These are phyloP conservation scores for Sarcodon aspratus DNA, from an alignment of 768 basidiomycete genomes.

Conservation along the genomic window DNA sequence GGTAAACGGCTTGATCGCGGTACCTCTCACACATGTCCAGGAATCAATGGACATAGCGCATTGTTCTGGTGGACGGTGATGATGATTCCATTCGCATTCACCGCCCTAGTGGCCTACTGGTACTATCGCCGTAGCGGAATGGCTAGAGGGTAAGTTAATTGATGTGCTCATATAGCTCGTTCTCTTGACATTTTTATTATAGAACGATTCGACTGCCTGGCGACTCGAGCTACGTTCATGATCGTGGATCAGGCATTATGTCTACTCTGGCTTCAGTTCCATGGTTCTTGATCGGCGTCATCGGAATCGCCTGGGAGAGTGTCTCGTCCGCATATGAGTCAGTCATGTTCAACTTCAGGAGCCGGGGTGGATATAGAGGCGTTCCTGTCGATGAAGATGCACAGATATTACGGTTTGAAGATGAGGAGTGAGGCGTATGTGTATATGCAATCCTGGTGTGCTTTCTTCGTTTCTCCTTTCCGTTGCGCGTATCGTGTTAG, in stretches of 20 bases:
- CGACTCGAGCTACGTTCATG: slow-evolving; percentile 25
- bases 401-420: slow-evolving; percentile 76
- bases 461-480: not conserved
- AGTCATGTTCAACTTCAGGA: slow-evolving; percentile 24
- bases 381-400: slow-evolving; percentile 83
- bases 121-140: slow-evolving; percentile 70
- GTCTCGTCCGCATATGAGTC: slow-evolving; percentile 36
- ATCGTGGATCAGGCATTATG: slow-evolving; percentile 35
- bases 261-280: slow-evolving; percentile 81
- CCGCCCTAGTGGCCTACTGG: slow-evolving; percentile 68
- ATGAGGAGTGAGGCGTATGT: slow-evolving; percentile 37
- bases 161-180: not conserved
- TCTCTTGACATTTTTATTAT: slow-evolving; percentile 3
- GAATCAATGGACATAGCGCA: slow-evolving; percentile 56
- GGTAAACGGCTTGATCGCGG: slow-evolving; percentile 77
- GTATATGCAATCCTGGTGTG: not conserved
- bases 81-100: slow-evolving; percentile 66
- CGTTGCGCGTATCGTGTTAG: not conserved
- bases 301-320: slow-evolving; percentile 63
- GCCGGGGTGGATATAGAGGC: slow-evolving; percentile 55
- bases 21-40: slow-evolving; percentile 65
- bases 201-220: slow-evolving; percentile 76
- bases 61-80: slow-evolving; percentile 82
- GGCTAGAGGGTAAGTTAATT: slow-evolving; percentile 53
- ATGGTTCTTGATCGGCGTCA: slow-evolving; percentile 78